phyloP scores from a whole-genome alignment of 2,329 filamentous ascomycete genomes.

The Lasiodiplodia sp. region DNA sequence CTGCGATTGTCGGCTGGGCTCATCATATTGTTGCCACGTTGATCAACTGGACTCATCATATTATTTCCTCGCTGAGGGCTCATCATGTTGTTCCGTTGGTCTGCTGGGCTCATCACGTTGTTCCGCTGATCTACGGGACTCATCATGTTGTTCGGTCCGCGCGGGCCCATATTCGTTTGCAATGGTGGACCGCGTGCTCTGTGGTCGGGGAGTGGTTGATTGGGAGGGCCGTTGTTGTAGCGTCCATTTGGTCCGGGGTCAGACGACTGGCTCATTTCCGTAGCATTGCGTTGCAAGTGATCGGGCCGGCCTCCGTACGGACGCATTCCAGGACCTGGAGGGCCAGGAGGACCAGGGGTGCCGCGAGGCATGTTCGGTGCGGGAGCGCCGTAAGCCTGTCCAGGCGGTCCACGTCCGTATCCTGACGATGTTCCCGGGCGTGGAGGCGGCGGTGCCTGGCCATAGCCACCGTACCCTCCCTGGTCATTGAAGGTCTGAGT shows the following conservation, averaged over 20 bases:
- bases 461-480: constrained; percentile 39
- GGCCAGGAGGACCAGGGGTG: constrained; percentile 32
- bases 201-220: constrained; percentile 30
- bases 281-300: constrained; percentile 44
- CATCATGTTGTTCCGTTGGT: not conserved
- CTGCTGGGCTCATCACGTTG: constrained; percentile 14
- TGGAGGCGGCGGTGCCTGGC: constrained; percentile 33
- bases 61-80: not conserved
- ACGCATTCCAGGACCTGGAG: constrained; percentile 32
- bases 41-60: not conserved
- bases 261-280: constrained; percentile 33
- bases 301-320: constrained; percentile 37
- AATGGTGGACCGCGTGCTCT: constrained; percentile 23
- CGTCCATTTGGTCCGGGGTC: constrained; percentile 24
- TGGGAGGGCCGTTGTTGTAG: constrained; percentile 21
- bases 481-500: constrained; percentile 46
- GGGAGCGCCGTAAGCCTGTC: constrained; percentile 12
- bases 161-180: constrained; percentile 13
- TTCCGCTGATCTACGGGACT: not conserved
- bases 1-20: constrained; percentile 7
- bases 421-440: constrained; percentile 15
- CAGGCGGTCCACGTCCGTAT: constrained; percentile 27
- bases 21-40: constrained; percentile 6
- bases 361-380: constrained; percentile 16
- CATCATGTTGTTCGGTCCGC: constrained; percentile 40